Conservation (phyloP, 768 basidiomycete genomes). For the Chalciporus sphaerocephalus region DNA sequence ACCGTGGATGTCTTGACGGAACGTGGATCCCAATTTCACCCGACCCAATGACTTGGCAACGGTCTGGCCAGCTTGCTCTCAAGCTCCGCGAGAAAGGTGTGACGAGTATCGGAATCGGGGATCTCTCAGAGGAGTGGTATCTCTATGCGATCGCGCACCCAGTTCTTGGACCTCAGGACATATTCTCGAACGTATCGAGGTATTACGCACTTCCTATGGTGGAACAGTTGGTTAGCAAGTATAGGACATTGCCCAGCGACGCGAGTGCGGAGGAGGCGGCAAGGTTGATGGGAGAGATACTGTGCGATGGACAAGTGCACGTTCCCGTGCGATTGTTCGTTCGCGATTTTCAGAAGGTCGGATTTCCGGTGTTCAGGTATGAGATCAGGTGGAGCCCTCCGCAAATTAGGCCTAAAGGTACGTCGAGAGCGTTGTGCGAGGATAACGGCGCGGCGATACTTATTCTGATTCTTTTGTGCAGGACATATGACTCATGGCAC, state of each 20-base stretch:
- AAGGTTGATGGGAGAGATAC: conserved; percentile 53
- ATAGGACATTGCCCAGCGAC: conserved; percentile 37
- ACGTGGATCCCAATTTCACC: conserved; percentile 52
- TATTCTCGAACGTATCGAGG: conserved; percentile 53
- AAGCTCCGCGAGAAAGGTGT: conserved; percentile 55
- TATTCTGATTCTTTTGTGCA: conserved; percentile 23
- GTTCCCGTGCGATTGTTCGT: conserved; percentile 60
- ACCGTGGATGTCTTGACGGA: conserved; percentile 60
- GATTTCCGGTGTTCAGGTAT: conserved; percentile 66
- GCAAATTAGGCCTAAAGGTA: conserved; percentile 52
- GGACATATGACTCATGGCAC: conserved; percentile 70
- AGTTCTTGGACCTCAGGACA: conserved; percentile 44
- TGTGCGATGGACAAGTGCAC: conserved; percentile 62
- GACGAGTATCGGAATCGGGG: conserved; percentile 59
- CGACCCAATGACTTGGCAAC: conserved; percentile 67
- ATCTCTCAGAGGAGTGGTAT: conserved; percentile 73
- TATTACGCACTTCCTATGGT: conserved; percentile 55
- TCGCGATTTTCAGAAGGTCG: conserved; percentile 50
- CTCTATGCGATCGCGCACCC: conserved; percentile 70
- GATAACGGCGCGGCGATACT: background rate
- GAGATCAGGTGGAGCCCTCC: conserved; percentile 67
- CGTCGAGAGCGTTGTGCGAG: conserved; percentile 8
- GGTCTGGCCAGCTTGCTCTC: conserved; percentile 52
- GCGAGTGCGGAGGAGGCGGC: conserved; percentile 41
- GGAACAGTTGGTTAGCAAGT: conserved; percentile 41